Percentiles rank a stretch among this genome's conserved stretches.
Evolutionary conservation across 352 stramenopile species (phyloP).

Genomic region (Ophiocytium majus): DNA sequence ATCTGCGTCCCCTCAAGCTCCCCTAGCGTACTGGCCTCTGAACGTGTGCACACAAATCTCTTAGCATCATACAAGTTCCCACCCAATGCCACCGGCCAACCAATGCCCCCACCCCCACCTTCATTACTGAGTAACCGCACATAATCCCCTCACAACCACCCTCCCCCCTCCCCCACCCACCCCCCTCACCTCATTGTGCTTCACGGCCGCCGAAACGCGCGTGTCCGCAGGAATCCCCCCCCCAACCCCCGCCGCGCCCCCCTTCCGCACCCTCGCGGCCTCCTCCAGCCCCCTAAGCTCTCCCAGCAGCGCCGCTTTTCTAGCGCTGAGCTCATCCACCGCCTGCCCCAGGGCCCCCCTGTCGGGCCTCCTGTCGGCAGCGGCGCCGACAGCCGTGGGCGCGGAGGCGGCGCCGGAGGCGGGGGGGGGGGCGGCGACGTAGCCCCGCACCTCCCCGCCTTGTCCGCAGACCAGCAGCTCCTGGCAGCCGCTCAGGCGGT

Average conservation of each 20-base stretch:
- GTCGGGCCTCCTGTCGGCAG: neutral
- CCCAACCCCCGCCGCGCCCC: constrained; percentile 21
- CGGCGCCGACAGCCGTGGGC: neutral
- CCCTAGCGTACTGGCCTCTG: too few species aligned
- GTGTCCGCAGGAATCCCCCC: constrained; percentile 58
- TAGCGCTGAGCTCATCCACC: constrained; percentile 60
- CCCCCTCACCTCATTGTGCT: neutral
- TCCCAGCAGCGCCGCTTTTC: constrained; percentile 66
- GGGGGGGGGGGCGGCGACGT: constrained; percentile 34
- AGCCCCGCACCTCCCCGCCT: constrained; percentile 67
- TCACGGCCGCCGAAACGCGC: constrained; percentile 23
- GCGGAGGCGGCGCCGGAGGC: neutral
- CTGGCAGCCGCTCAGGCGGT: constrained; percentile 77
- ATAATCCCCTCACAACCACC: neutral
- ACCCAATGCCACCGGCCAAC: too few species aligned
- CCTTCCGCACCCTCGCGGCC: constrained; percentile 63
- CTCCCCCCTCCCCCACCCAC: neutral
- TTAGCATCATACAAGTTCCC: too few species aligned
- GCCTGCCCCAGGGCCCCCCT: constrained; percentile 23
- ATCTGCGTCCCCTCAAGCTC: too few species aligned
- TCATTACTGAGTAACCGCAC: too few species aligned
- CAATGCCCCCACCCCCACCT: too few species aligned
- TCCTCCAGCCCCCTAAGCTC: constrained; percentile 63
- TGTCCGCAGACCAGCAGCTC: constrained; percentile 78
- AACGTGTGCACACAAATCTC: too few species aligned